Conservation (phyloP, 23 red algal genomes). For the Gracilaria domingensis region DNA sequence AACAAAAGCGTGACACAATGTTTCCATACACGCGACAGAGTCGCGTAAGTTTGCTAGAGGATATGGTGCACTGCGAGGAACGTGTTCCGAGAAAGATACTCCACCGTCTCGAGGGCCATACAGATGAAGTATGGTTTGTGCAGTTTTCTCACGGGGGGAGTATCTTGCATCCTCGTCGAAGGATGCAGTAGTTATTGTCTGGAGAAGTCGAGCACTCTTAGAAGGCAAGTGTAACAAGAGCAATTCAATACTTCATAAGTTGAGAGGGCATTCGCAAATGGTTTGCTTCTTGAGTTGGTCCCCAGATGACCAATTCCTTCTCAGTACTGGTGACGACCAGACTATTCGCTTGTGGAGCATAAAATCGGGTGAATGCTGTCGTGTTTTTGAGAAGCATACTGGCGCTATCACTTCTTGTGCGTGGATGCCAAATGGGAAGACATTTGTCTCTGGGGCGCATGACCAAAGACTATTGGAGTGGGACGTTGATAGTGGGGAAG, state of each 20-base stretch:
- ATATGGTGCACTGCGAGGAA: slow-evolving; percentile 80
- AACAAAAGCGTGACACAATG: slow-evolving; percentile 74
- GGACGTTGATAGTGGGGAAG: slow-evolving; percentile 55
- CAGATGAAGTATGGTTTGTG: slow-evolving; percentile 97
- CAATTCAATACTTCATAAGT: slow-evolving; percentile 65
- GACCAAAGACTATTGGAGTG: slow-evolving; percentile 79
- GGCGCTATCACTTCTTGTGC: slow-evolving; percentile 85
- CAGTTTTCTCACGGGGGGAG: slow-evolving; percentile 92
- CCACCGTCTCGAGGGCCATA: slow-evolving; percentile 72
- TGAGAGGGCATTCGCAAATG: slow-evolving; percentile 81
- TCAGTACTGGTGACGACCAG: slow-evolving; percentile 78
- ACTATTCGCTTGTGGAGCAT: slow-evolving; percentile 88
- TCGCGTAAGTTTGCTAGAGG: slow-evolving; percentile 82
- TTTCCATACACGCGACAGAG: slow-evolving; percentile 88
- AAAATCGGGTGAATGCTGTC: slow-evolving; percentile 65
- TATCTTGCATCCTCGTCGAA: slow-evolving; percentile 88
- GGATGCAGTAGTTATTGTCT: slow-evolving; percentile 82
- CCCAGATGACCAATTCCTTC: slow-evolving; percentile 81
- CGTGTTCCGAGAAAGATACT: slow-evolving; percentile 73
- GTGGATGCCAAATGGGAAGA: slow-evolving; percentile 88
- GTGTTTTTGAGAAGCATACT: slow-evolving; percentile 74
- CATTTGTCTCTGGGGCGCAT: slow-evolving; percentile 77
- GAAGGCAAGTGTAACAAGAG: slow-evolving; percentile 34
- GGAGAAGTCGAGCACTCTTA: slow-evolving; percentile 53
- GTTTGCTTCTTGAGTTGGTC: slow-evolving; percentile 88